Base-by-base conservation (phyloP, 805 yeast species). In the Yarrowia hollandica region DNA sequence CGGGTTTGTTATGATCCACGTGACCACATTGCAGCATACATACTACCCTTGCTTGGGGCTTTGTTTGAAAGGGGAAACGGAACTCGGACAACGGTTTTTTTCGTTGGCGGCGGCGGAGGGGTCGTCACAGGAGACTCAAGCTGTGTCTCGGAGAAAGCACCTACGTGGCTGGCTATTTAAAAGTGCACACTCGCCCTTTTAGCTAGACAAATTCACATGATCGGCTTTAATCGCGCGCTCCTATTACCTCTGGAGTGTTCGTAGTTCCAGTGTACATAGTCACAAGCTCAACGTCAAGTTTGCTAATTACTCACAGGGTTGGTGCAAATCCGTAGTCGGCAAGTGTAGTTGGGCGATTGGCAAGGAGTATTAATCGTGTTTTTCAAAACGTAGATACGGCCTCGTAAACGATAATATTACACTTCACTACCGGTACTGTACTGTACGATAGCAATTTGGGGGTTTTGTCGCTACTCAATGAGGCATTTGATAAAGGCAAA, bases 401-500 rank as follows among this genome's bases (percentile, higher is more conserved):
- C n/a, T n/a, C n/a, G n/a, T n/a, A n/a, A n/a, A n/a, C n/a, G n/a
- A n/a, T n/a, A n/a, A n/a, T n/a, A n/a, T n/a, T n/a, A n/a, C n/a
- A n/a, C n/a, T n/a, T n/a, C n/a, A n/a, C n/a, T n/a, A n/a, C n/a
- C n/a, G n/a, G n/a, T n/a, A n/a, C n/a, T n/a, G n/a, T n/a, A n/a
- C n/a, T n/a, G n/a, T n/a, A n/a, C n/a, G n/a, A n/a, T n/a, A n/a
- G n/a, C n/a, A n/a, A n/a, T n/a, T n/a, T n/a, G n/a, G n/a, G n/a
- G n/a, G n/a, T n/a, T n/a, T n/a, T n/a, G n/a, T n/a, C n/a, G n/a
- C n/a, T n/a, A n/a, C n/a, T n/a, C 30, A 28, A 10, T 41, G 48
- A 41, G 48, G 48, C 48, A 41, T 41, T 41, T 41, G 30, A 26
- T 18, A 41, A 41, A 41, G 48, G 48, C 48, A 41, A 41, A 41